Base-by-base conservation (phyloP, 2,329 filamentous ascomycete species). In the Grosmannia serpens region DNA sequence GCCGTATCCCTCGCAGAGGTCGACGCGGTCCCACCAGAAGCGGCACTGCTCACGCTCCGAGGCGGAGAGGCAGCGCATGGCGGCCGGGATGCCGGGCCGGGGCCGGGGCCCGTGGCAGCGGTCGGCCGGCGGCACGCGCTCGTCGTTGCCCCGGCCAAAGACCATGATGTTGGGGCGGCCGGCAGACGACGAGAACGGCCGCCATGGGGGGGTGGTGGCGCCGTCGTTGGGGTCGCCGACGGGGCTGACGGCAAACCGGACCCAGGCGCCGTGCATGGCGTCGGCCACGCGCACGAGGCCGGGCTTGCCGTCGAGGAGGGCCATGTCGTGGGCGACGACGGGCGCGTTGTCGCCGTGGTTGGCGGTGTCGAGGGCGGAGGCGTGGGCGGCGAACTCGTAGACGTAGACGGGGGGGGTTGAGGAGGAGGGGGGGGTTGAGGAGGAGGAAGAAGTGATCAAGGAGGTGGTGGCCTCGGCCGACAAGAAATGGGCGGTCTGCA, bases 91-190 rank as follows among this genome's bases (percentile, higher is more conserved):
- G 1, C 80, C 83, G 13, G 59, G 65, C 26, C 69, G 55, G 61
- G 75, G 61, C 72, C 65, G 62, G 56, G 41, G 41, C 4, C 63
- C 62, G 26, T 61, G 64, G 1, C 4, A n/a, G 26, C 61, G 59
- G 11, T 56, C 38, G 17, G 24, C 49, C 1, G 50, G 27, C 22
- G 62, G 61, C 62, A 73, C 70, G 6, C 70, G 68, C 70, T 86
- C 82, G 63, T 83, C 75, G 63, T 86, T 86, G 2, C 80, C 82
- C 46, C 74, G 65, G 2, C 82, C 83, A 68, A 86, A 86, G 3
- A 85, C 73, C 15, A 66, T 65, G 26, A 65, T 26, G 26, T 29
- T 50, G 47, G 20, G 51, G 5, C 29, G 62, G 2, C 58, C 46
- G 3, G 53, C 73, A 0, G 75, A 74, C 46, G 72, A 74, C 35